A percentile compares a stretch with the other conserved stretches of the same genome.
These are phyloP conservation scores for Phyllosticta citrichinensis DNA, from an alignment of 2,329 filamentous ascomycete species.

Conservation along the genomic window DNA sequence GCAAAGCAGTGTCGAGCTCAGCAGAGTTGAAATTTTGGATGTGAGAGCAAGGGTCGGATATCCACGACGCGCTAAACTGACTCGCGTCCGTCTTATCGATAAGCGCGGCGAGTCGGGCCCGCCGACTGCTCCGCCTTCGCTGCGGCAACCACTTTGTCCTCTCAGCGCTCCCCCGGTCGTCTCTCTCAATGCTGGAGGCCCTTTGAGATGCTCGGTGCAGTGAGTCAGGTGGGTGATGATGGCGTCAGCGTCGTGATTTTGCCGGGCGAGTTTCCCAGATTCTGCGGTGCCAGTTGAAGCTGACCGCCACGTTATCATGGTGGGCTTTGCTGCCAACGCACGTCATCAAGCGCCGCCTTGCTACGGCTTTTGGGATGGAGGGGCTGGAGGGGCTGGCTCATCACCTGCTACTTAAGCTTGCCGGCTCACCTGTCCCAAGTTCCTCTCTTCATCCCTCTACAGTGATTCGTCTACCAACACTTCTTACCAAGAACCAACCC, in stretches of 20 bases:
- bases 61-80: neutral
- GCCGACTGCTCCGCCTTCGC: neutral
- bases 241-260: neutral
- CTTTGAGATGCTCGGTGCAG: neutral
- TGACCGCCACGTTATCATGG: constrained; percentile 10
- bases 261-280: neutral
- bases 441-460: neutral
- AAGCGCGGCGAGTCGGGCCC: neutral
- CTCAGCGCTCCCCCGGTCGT: neutral
- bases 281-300: constrained; percentile 3
- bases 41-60: neutral
- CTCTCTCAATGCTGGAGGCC: neutral
- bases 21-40: constrained; percentile 9
- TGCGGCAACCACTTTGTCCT: neutral
- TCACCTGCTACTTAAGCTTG: constrained; percentile 9
- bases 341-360: constrained; percentile 12
- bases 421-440: neutral
- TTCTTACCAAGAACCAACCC: neutral
- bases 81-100: constrained; percentile 3
- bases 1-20: constrained; percentile 8
- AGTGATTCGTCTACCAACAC: neutral
- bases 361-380: constrained; percentile 8
- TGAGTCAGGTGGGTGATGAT: neutral
- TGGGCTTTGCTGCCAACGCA: constrained; percentile 9
- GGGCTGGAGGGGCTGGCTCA: constrained; percentile 11